Evolutionary conservation across 331 rosid species (phyloP).

Genomic region (Rosa hybrid): DNA sequence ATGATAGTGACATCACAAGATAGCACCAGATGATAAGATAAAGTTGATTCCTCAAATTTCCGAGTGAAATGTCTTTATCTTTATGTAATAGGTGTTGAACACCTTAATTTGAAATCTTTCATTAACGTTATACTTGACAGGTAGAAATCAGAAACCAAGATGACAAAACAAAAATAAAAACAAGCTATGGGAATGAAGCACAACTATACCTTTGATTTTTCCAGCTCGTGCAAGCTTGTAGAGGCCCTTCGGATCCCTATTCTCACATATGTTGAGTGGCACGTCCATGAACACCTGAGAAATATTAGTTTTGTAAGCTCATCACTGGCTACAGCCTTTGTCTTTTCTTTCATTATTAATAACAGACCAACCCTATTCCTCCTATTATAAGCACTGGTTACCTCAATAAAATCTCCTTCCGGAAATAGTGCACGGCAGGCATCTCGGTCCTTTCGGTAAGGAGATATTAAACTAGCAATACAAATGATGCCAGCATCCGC

Average conservation of each 20-base stretch:
- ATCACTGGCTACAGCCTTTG: conserved; percentile 17
- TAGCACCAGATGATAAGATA: background rate
- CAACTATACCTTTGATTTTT: conserved; percentile 72
- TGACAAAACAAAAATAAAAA: background rate
- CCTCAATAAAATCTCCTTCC: conserved; percentile 91
- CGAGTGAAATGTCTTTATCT: background rate
- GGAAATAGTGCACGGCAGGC: conserved; percentile 84
- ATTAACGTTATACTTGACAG: background rate
- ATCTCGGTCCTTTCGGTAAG: conserved; percentile 83
- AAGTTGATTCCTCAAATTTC: background rate
- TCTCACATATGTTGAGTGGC: conserved; percentile 86
- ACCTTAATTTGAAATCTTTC: background rate
- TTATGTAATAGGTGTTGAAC: background rate
- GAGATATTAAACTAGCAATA: conserved; percentile 91
- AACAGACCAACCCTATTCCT: conserved; percentile 20
- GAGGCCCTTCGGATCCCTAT: conserved; percentile 94
- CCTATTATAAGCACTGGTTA: conserved; percentile 15
- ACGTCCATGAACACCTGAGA: conserved; percentile 83
- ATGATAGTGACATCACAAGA: background rate
- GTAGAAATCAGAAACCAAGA: background rate
- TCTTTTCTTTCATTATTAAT: conserved; percentile 9
- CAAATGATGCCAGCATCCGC: conserved; percentile 97
- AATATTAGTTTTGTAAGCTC: conserved; percentile 18
- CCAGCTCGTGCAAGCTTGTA: conserved; percentile 96
- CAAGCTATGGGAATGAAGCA: background rate